Evolutionary conservation across 2,329 filamentous ascomycete genomes (phyloP).

Genomic region (Neofusicoccum kwambonambiense): DNA sequence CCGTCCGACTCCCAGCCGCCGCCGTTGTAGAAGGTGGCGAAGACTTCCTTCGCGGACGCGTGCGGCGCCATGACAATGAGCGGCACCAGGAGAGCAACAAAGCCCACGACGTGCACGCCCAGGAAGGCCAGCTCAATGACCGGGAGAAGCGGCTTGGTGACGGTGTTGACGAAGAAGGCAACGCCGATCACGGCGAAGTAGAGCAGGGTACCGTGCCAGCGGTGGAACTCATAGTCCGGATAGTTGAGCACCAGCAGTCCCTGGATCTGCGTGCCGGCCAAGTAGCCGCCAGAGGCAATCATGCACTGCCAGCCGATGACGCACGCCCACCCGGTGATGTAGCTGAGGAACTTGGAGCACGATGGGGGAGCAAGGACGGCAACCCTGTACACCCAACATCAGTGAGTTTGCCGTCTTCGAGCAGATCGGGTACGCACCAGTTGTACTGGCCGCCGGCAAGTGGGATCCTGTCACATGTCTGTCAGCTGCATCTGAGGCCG

Average conservation of each 20-base stretch:
- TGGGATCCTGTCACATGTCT: background rate
- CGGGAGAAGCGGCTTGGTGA: conserved; percentile 44
- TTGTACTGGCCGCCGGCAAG: conserved; percentile 37
- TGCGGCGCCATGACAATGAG: conserved; percentile 44
- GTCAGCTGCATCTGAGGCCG: background rate
- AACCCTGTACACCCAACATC: conserved; percentile 29
- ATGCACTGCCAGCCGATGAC: conserved; percentile 40
- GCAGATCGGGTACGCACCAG: conserved; percentile 22
- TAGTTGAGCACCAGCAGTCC: conserved; percentile 39
- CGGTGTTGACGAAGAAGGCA: conserved; percentile 44
- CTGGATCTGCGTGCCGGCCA: conserved; percentile 30
- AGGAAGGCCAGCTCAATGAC: conserved; percentile 50
- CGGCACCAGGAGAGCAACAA: conserved; percentile 53
- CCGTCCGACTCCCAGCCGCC: conserved; percentile 46
- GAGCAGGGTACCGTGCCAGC: conserved; percentile 53
- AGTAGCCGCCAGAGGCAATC: conserved; percentile 29
- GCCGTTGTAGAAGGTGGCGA: conserved; percentile 49
- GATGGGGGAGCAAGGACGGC: conserved; percentile 43
- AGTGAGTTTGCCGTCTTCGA: background rate
- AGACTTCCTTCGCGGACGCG: conserved; percentile 43
- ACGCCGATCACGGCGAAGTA: conserved; percentile 45
- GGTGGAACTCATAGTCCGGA: conserved; percentile 35
- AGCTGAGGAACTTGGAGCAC: conserved; percentile 45
- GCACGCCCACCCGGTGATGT: conserved; percentile 47
- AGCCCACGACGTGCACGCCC: conserved; percentile 52